phyloP scores from a whole-genome alignment of 306 rosid genomes.

The Vicia sativa region DNA sequence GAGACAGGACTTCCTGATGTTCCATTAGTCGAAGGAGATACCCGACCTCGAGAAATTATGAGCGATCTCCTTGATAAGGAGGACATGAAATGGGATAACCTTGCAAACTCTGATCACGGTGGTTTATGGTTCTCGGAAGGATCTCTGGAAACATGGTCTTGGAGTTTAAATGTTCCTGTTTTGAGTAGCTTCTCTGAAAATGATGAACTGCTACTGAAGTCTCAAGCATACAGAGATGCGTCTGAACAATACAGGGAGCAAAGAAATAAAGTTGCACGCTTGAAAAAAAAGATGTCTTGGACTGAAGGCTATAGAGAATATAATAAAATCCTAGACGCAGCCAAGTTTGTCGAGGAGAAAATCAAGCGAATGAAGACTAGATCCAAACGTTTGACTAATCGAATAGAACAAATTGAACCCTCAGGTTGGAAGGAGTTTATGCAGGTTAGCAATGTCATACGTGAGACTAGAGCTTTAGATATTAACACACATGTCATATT shows the following conservation, averaged over 20 bases:
- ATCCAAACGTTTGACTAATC: slow-evolving; percentile 70
- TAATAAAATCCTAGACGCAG: slow-evolving; percentile 64
- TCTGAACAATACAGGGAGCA: slow-evolving; percentile 74
- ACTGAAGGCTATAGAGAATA: slow-evolving; percentile 84
- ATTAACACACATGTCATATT: slow-evolving; percentile 67
- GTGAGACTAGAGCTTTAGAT: slow-evolving; percentile 79
- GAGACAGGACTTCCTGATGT: slow-evolving; percentile 80
- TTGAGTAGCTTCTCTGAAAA: slow-evolving; percentile 82
- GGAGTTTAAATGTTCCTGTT: slow-evolving; percentile 97
- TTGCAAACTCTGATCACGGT: slow-evolving; percentile 75
- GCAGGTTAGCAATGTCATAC: slow-evolving; percentile 93
- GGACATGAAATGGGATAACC: slow-evolving; percentile 90
- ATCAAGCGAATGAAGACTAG: slow-evolving; percentile 75
- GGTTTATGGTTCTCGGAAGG: slow-evolving; percentile 86
- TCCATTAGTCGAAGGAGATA: slow-evolving; percentile 76
- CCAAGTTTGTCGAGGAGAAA: slow-evolving; percentile 72
- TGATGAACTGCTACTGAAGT: slow-evolving; percentile 72
- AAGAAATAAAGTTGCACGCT: slow-evolving; percentile 84
- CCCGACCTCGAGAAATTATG: slow-evolving; percentile 89
- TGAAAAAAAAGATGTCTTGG: slow-evolving; percentile 82
- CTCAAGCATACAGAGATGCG: slow-evolving; percentile 56
- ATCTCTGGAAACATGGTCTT: slow-evolving; percentile 94
- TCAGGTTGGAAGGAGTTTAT: slow-evolving; percentile 99
- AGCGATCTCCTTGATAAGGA: slow-evolving; percentile 73
- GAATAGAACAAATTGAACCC: slow-evolving; percentile 93